Conservation (phyloP, 1,284 basidiomycete species). For the Trichosporon asahii region DNA sequence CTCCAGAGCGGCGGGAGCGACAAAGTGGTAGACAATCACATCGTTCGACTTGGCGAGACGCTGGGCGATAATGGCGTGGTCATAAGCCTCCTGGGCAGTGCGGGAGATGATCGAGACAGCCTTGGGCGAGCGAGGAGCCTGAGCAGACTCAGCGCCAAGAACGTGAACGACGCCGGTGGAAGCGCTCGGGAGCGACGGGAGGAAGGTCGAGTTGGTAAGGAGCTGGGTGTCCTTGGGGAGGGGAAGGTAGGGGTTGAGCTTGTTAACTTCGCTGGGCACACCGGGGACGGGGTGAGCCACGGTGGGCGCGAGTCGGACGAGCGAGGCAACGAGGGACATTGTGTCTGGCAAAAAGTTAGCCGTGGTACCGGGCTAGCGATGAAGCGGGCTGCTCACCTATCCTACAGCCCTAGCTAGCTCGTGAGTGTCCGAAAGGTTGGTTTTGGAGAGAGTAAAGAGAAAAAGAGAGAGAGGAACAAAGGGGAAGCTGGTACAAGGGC, state of each 20-base stretch:
- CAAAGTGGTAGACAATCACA: slow-evolving; percentile 74
- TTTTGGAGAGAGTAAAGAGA: neutral
- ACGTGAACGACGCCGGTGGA: slow-evolving; percentile 36
- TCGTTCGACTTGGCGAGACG: slow-evolving; percentile 62
- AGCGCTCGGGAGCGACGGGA: slow-evolving; percentile 41
- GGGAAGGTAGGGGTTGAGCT: slow-evolving; percentile 49
- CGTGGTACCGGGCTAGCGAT: neutral
- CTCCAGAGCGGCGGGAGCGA: slow-evolving; percentile 54
- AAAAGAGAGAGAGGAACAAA: neutral
- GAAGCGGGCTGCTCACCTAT: neutral
- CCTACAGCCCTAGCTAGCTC: slow-evolving; percentile 7
- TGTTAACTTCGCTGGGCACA: slow-evolving; percentile 26
- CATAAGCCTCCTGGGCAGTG: slow-evolving; percentile 65
- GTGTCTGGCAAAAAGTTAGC: slow-evolving; percentile 15
- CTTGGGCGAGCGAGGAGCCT: slow-evolving; percentile 31
- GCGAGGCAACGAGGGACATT: slow-evolving; percentile 40
- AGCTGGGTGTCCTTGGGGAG: slow-evolving; percentile 39
- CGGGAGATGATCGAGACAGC: slow-evolving; percentile 62
- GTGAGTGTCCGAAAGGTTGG: slow-evolving; percentile 1
- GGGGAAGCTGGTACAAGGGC: neutral
- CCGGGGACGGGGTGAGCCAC: slow-evolving; percentile 42
- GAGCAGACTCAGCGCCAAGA: slow-evolving; percentile 37
- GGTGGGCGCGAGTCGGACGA: slow-evolving; percentile 40
- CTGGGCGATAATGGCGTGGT: slow-evolving; percentile 68
- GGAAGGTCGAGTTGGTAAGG: slow-evolving; percentile 43